Evolutionary conservation across 768 basidiomycete genomes (phyloP).

Genomic region (Kondoa malvinella): DNA sequence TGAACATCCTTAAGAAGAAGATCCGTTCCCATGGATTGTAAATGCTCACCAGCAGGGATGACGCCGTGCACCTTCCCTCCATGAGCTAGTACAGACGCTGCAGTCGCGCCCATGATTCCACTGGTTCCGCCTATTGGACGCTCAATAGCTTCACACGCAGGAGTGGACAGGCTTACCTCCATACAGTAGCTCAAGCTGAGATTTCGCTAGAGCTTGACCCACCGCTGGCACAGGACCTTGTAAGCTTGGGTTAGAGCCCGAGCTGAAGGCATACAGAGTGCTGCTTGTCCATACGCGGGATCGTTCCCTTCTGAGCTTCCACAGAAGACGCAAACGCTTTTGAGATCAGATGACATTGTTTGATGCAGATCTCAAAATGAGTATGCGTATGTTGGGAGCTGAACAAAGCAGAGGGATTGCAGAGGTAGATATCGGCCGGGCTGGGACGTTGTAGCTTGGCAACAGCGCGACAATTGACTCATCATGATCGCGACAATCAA

Average conservation of each 20-base stretch:
- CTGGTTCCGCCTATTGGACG: conserved; percentile 1
- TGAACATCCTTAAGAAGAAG: background rate
- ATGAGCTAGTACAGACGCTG: conserved; percentile 19
- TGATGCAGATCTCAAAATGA: too few relatives aligned
- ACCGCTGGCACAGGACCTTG: conserved; percentile 23
- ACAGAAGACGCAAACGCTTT: conserved; percentile 16
- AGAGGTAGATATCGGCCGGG: too few relatives aligned
- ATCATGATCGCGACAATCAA: too few relatives aligned
- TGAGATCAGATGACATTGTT: too few relatives aligned
- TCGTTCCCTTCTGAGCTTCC: conserved; percentile 11
- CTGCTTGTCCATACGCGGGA: conserved; percentile 7
- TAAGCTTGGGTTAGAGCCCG: background rate
- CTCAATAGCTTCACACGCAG: background rate
- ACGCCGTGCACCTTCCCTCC: conserved; percentile 34
- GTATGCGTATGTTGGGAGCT: too few relatives aligned
- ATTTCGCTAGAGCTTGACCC: conserved; percentile 30
- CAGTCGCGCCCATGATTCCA: conserved; percentile 26
- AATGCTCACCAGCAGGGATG: conserved; percentile 29
- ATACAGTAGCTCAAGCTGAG: background rate
- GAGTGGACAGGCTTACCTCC: conserved; percentile 2
- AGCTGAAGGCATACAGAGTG: background rate
- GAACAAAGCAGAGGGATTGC: too few relatives aligned
- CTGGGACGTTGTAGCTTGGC: too few relatives aligned
- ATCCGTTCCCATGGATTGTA: background rate
- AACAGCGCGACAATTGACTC: too few relatives aligned